phyloP scores from a whole-genome alignment of 2,329 filamentous ascomycete species.

The Microdochium trichocladiopsis region DNA sequence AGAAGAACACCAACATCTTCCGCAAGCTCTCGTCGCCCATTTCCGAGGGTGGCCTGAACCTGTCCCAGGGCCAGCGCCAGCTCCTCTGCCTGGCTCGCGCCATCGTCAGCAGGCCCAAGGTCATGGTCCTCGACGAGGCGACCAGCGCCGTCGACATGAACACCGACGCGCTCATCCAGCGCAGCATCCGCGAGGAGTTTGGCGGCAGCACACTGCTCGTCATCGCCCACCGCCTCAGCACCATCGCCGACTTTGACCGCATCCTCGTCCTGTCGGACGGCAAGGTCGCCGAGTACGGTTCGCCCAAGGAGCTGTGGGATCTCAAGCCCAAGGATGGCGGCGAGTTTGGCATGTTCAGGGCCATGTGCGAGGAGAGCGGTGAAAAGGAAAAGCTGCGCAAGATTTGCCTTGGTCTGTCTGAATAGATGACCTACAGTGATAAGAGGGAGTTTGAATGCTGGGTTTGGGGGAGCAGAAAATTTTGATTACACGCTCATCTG shows the following conservation, averaged over 20 bases:
- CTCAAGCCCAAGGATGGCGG: conserved; percentile 11
- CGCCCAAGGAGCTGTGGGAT: conserved; percentile 54
- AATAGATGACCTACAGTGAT: neutral
- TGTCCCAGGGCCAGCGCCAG: conserved; percentile 71
- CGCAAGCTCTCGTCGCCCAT: conserved; percentile 54
- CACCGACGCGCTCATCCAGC: conserved; percentile 68
- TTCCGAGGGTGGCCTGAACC: conserved; percentile 65
- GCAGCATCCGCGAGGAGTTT: conserved; percentile 66
- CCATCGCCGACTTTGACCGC: conserved; percentile 69
- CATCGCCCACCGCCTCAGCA: conserved; percentile 70
- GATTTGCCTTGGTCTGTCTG: conserved; percentile 29
- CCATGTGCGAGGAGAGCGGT: conserved; percentile 57
- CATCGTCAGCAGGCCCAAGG: conserved; percentile 64
- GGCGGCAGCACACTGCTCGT: conserved; percentile 62
- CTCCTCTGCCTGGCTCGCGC: conserved; percentile 68
- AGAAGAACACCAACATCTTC: conserved; percentile 60
- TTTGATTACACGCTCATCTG: too few species aligned
- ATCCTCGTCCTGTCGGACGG: conserved; percentile 67
- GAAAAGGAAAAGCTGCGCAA: conserved; percentile 45
- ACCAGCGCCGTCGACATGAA: conserved; percentile 74
- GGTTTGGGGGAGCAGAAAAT: neutral
- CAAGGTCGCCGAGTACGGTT: conserved; percentile 59
- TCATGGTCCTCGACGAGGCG: conserved; percentile 77
- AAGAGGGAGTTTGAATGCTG: neutral
- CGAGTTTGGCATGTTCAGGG: conserved; percentile 43